A percentile compares a stretch with the other conserved stretches of the same genome.
Evolutionary conservation across 345 rosid species (phyloP).

Genomic region (Ceriops tagal): DNA sequence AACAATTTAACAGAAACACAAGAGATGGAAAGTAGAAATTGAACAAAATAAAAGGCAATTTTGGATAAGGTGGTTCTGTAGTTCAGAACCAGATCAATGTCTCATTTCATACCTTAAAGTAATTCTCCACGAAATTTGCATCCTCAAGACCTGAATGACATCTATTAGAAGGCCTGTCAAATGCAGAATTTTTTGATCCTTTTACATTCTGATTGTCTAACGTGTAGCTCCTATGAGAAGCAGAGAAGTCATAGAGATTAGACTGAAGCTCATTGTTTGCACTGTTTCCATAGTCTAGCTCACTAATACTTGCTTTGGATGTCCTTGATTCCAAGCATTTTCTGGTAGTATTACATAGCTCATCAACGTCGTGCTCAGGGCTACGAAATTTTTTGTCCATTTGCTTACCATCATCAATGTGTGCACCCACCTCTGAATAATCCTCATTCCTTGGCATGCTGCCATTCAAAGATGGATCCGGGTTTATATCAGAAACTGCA

Average conservation of each 20-base stretch:
- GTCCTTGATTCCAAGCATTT: conserved; percentile 32
- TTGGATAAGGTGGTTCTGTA: too few relatives aligned
- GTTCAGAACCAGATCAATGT: background rate
- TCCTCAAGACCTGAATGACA: conserved; percentile 71
- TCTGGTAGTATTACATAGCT: conserved; percentile 24
- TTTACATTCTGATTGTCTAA: conserved; percentile 25
- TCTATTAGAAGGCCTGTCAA: conserved; percentile 38
- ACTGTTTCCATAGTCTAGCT: conserved; percentile 30
- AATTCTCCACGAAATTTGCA: conserved; percentile 89
- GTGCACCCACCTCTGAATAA: conserved; percentile 30
- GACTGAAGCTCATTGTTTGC: conserved; percentile 27
- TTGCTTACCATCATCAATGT: conserved; percentile 20
- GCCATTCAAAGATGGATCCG: conserved; percentile 38
- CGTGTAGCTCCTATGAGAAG: conserved; percentile 31
- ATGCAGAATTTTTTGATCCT: conserved; percentile 28
- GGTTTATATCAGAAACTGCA: conserved; percentile 30
- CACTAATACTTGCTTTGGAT: conserved; percentile 26
- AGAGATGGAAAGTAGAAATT: too few relatives aligned
- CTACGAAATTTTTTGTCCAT: conserved; percentile 30
- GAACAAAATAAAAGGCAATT: too few relatives aligned
- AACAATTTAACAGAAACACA: too few relatives aligned
- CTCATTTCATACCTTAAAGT: conserved; percentile 63
- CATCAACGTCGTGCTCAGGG: conserved; percentile 23
- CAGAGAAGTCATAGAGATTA: conserved; percentile 25
- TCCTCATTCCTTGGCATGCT: conserved; percentile 28